Base-by-base conservation (phyloP, 148 eudicot genomes). In the Nepenthes mirabilis region DNA sequence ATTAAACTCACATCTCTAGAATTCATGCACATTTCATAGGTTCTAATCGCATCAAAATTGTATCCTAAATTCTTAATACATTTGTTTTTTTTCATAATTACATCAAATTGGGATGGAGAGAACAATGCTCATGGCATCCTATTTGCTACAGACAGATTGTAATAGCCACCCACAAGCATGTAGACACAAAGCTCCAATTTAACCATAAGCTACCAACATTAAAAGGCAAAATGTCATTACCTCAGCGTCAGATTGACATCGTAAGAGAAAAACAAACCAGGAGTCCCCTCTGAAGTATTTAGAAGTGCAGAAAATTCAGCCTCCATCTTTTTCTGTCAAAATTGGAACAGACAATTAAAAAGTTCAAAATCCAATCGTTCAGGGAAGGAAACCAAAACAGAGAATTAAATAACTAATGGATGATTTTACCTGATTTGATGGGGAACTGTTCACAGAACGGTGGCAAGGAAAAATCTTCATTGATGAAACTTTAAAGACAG, bases 191-290 rank as follows among this genome's bases (percentile, higher is more conserved):
- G 6, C 11, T 45, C 48, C 48, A 5, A 45, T 11, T 2, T n/a
- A 49, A 2, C 14, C 52, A n/a, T 4, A 40, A 40, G 1, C 6
- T 11, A n/a, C 13, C 13, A 10, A 49, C 12, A 10, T 49, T 49
- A 10, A 49, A 49, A 11, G 14, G 52, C 10, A 58, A 56, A 52
- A 52, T 68, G 53, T 45, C 37, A n/a, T 67, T 77, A 88, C 99
- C 99, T 88, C 60, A 88, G 73, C n/a, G 96, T 93, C 51, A 93
- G 72, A 74, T 93, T 93, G 79, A 76, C 82, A 74, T 86, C 89
- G 73, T 93, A 93, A 5, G 99, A 93, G 74, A 83, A 88, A 79
- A 77, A 88, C 48, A 93, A 74, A 58, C 96, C 96, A 58, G 79
- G 72, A 57, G 95, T 82, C 58, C 43, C 78, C 77, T 93, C 89